Conservation (phyloP, 2,329 filamentous ascomycete genomes). For the Leptodontidium sp. region DNA sequence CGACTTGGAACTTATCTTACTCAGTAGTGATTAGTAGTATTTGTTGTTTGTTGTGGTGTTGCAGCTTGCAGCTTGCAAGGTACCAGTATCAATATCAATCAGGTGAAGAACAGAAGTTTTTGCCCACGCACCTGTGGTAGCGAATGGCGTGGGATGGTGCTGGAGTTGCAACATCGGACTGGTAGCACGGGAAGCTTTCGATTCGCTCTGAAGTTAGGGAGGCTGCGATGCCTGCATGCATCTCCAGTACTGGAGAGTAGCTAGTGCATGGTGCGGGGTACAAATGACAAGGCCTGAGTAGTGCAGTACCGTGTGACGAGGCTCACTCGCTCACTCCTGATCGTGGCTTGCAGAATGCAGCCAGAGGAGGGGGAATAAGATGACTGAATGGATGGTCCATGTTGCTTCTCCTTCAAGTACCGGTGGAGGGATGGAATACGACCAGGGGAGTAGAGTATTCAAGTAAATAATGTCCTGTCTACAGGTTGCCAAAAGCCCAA, state of each 20-base stretch:
- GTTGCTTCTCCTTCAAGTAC: too few relatives aligned
- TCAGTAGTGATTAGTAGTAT: neutral
- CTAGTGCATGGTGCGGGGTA: conserved; percentile 25
- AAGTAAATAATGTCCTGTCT: too few relatives aligned
- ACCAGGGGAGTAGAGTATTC: too few relatives aligned
- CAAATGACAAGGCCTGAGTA: neutral
- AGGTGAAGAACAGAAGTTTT: conserved; percentile 30
- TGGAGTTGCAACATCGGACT: conserved; percentile 9
- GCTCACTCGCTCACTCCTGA: neutral
- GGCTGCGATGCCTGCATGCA: neutral
- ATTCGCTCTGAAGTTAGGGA: neutral
- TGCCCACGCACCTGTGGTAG: conserved; percentile 24
- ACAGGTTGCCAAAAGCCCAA: too few relatives aligned
- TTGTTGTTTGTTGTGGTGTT: too few relatives aligned
- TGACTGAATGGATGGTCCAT: too few relatives aligned
- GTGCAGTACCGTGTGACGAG: neutral
- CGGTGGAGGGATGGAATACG: too few relatives aligned
- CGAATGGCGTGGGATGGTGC: conserved; percentile 30
- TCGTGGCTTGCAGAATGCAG: neutral
- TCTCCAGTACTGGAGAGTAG: too few relatives aligned
- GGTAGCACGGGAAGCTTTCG: neutral
- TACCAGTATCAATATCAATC: conserved; percentile 14
- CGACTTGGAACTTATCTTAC: neutral
- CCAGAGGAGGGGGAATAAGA: too few relatives aligned
- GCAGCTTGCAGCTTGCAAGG: neutral